Evolutionary conservation across 2,329 filamentous ascomycete species (phyloP).

Genomic region (Periconia sp.): DNA sequence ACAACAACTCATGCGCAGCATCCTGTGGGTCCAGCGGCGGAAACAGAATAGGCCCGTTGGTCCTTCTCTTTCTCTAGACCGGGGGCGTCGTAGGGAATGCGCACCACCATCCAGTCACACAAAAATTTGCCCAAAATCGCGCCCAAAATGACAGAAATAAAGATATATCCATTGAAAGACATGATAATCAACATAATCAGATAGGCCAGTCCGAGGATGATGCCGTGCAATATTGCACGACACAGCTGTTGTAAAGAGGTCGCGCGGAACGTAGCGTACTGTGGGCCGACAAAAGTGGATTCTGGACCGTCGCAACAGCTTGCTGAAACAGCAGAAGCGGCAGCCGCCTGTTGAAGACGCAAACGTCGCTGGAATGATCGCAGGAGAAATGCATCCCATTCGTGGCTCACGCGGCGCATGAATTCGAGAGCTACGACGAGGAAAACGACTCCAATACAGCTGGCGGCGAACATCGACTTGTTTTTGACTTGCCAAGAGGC

Average conservation of each 20-base stretch:
- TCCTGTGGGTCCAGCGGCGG: constrained; percentile 30
- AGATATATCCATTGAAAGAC: constrained; percentile 71
- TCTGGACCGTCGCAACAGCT: constrained; percentile 29
- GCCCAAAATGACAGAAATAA: constrained; percentile 79
- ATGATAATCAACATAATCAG: constrained; percentile 74
- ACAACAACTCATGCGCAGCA: constrained; percentile 24
- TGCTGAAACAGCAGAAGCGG: constrained; percentile 17
- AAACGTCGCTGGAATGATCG: constrained; percentile 50
- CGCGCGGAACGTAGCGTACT: constrained; percentile 50
- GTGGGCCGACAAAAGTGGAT: constrained; percentile 18
- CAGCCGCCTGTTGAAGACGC: constrained; percentile 25
- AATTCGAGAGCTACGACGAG: constrained; percentile 73
- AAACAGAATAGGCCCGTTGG: constrained; percentile 18
- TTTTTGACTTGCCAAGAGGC: constrained; percentile 70
- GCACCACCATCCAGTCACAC: constrained; percentile 63
- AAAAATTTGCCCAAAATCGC: constrained; percentile 71
- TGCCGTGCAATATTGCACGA: constrained; percentile 67
- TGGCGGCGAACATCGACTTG: constrained; percentile 72
- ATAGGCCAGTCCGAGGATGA: constrained; percentile 75
- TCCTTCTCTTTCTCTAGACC: constrained; percentile 23
- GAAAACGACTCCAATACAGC: constrained; percentile 76
- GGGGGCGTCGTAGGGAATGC: constrained; percentile 23
- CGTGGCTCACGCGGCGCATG: constrained; percentile 68
- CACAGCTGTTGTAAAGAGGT: constrained; percentile 66
- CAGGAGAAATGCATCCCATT: constrained; percentile 70